Base-by-base conservation (phyloP, 257 asterid genomes). In the Salvia splendens region DNA sequence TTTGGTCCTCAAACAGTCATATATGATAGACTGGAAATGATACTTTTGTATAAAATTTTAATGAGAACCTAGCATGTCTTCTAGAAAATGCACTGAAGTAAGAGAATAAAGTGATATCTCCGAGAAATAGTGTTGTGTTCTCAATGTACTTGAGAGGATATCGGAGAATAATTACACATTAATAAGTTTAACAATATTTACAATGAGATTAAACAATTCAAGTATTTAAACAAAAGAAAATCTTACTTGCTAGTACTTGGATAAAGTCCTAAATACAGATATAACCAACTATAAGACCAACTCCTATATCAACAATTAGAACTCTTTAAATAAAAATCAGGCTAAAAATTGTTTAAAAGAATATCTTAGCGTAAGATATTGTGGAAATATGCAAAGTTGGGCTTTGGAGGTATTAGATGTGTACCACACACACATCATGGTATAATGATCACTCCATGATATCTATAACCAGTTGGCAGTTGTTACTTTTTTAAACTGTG, bases 1-100 rank as follows among this genome's bases (percentile, higher is more conserved):
- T 67, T 38, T 59, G 32, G 73, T 52, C 62, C 53, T 17, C 12
- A 12, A 8, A 61, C 20, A 61, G 52, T 6, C 41, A 36, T 36
- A 36, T 41, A 49, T 49, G 28, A 5, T 49, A 49, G 54, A 14
- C 17, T 38, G n/a, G 64, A 20, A 20, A 20, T 20, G 24, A 20
- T 20, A 20, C 24, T 20, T 20, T 20, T 20, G 24, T 20, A 20
- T 20, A 20, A 20, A 20, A 0, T 20, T 20, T 20, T 20, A 20
- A 32, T 16, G 1, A 41, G n/a, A 46, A 42, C 24, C 30, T 17
- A 7, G 35, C 41, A 36, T 61, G 50, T 42, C 41, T 36, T 36
- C 41, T 36, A 7, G 41, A 36, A 4, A 20, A 53, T 55, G 32
- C 12, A 55, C 15, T 8, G 16, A 56, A 43, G 64, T 50, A 12